Base-by-base conservation (phyloP, 169 alveolate genomes). In the Plasmodium gaboni region DNA sequence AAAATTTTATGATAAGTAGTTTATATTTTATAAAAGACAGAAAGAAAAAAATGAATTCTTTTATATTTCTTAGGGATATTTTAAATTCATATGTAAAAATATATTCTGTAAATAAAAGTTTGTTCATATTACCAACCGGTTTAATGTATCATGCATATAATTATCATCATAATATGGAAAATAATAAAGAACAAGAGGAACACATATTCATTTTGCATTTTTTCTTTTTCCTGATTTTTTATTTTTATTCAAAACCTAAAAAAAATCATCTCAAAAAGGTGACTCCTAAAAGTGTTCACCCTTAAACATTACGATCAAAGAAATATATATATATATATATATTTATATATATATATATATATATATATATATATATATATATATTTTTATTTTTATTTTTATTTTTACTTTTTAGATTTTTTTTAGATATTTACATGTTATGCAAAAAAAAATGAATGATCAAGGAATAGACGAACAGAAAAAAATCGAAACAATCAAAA, bases 191-290 rank as follows among this genome's bases (percentile, higher is more conserved):
- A 15, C 28, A 17, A 15, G 24, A 32, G 8, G 19, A 28, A 38
- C 22, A 53, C 69, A 48, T 67, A 42, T 80, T 60, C 22, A 28
- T 67, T 67, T 46, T 46, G 48, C 83, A 80, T 28, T 80, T 50
- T 55, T 80, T 80, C 46, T 67, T 80, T 70, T 80, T 80, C 44
- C 73, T 80, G 15, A 50, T 80, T 68, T 80, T 80, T 80, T 80
- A 53, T 68, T 80, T 80, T 51, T 80, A 26, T 19, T 24, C 65
- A 17, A 73, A 19, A 51, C 63, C 60, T 48, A 50, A 22, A 32
- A 44, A 38, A 42, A 15, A 7, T 17, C 17, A n/a, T 57, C 44
- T n/a, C 51, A 53, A 64, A 44, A 24, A 63, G 89, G 89, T 48
- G 1, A 50, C 9, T 38, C 5, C 7, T 38, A 5, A 38, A 7